A percentile compares a stretch with the other conserved stretches of the same genome.
Evolutionary conservation across 1,284 basidiomycete genomes (phyloP).

Genomic region (Dichomitus squalens): DNA sequence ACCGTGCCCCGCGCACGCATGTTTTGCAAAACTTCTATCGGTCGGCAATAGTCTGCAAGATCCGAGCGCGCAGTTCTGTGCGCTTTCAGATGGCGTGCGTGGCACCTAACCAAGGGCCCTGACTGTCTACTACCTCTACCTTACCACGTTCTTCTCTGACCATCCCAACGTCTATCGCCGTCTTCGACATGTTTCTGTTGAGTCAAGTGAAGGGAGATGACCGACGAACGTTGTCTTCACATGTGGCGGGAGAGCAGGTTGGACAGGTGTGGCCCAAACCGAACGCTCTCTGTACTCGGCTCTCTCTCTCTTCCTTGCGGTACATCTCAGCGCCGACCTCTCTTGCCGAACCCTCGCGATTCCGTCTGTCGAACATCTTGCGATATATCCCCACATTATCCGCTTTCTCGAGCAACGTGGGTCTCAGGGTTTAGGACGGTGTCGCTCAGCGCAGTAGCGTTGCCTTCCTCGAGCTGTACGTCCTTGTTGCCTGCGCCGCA

Average conservation of each 20-base stretch:
- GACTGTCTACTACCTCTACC: neutral
- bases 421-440: neutral
- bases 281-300: neutral
- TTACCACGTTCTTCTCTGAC: neutral
- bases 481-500: neutral
- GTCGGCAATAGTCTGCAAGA: slow-evolving; percentile 2
- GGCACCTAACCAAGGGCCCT: neutral
- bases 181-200: neutral
- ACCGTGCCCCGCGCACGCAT: neutral
- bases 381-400: slow-evolving; percentile 5
- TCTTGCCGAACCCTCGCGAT: neutral
- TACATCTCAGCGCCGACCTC: neutral
- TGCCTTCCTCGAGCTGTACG: neutral
- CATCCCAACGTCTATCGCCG: neutral
- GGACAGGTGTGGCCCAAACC: neutral
- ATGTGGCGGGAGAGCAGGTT: neutral
- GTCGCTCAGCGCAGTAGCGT: neutral
- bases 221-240: neutral
- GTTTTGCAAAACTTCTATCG: neutral
- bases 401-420: slow-evolving; percentile 5
- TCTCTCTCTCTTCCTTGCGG: neutral
- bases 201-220: slow-evolving; percentile 7
- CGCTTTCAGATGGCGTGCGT: neutral
- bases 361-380: neutral
- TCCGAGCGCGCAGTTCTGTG: slow-evolving; percentile 10